Evolutionary conservation across 2,329 filamentous ascomycete genomes (phyloP).

Genomic region (Colletotrichum gloeosporioides): DNA sequence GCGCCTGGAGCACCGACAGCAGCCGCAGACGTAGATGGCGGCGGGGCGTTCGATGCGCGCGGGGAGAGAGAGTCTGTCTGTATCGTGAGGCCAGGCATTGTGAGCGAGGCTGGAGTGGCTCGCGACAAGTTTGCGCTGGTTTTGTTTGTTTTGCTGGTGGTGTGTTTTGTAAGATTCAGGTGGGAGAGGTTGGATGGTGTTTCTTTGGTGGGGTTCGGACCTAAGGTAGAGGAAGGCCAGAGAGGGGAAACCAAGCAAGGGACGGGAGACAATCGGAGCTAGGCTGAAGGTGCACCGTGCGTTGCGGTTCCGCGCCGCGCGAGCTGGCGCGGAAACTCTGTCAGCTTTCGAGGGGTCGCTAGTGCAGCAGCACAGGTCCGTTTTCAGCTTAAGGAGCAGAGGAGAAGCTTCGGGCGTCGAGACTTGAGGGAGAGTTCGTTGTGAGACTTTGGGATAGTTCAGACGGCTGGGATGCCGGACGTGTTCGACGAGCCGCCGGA

Average conservation of each 20-base stretch:
- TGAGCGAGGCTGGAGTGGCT: slow-evolving; percentile 10
- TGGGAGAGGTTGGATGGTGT: neutral
- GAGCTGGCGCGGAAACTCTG: slow-evolving; percentile 1
- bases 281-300: slow-evolving; percentile 12
- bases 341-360: neutral
- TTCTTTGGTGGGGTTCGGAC: slow-evolving; percentile 12
- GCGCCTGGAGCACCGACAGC: neutral
- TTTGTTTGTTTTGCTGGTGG: neutral
- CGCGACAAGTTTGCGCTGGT: neutral
- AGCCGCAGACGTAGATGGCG: neutral
- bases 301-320: neutral
- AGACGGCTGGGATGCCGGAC: neutral
- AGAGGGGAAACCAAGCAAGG: neutral
- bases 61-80: slow-evolving; percentile 26
- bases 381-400: neutral
- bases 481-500: neutral
- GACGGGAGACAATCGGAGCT: slow-evolving; percentile 3
- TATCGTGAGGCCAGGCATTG: slow-evolving; percentile 35
- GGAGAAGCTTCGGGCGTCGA: neutral
- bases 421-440: neutral
- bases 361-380: neutral
- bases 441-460: neutral
- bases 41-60: slow-evolving; percentile 26
- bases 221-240: neutral
- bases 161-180: neutral